Evolutionary conservation across 2,329 filamentous ascomycete species (phyloP).

Genomic region (Aspergillus cejpii): DNA sequence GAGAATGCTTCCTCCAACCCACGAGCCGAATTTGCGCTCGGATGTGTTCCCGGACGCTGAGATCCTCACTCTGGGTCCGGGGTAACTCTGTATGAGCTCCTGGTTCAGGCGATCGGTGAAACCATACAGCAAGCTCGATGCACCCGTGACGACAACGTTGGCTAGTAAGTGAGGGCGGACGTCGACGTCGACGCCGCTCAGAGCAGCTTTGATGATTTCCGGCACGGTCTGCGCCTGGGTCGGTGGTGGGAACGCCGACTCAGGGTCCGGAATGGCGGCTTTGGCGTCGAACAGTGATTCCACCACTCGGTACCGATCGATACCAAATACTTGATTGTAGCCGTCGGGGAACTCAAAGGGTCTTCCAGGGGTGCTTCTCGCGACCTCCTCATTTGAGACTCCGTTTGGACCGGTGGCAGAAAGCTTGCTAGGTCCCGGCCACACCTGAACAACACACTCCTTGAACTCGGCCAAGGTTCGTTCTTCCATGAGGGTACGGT

Average conservation of each 20-base stretch:
- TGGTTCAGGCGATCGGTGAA: conserved; percentile 85
- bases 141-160: conserved; percentile 90
- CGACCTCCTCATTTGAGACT: conserved; percentile 64
- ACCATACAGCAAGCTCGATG: conserved; percentile 77
- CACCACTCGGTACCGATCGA: conserved; percentile 75
- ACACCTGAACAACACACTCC: conserved; percentile 91
- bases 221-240: conserved; percentile 74
- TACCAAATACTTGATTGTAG: conserved; percentile 88
- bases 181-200: conserved; percentile 81
- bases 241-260: conserved; percentile 44
- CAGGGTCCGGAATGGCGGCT: conserved; percentile 55
- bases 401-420: conserved; percentile 46
- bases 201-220: conserved; percentile 68
- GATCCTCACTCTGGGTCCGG: conserved; percentile 78
- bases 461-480: conserved; percentile 93
- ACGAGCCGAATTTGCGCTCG: conserved; percentile 85
- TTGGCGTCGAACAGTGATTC: conserved; percentile 89
- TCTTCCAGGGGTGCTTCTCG: conserved; percentile 65
- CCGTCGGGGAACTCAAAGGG: conserved; percentile 97
- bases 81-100: conserved; percentile 75
- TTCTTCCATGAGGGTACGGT: conserved; percentile 80
- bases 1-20: conserved; percentile 94
- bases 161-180: conserved; percentile 72
- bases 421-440: conserved; percentile 71
- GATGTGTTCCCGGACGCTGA: conserved; percentile 78